Percentiles rank a stretch among this genome's conserved stretches.
Conservation (phyloP, 2,329 filamentous ascomycete genomes). For the Thielaviopsis punctulata region DNA sequence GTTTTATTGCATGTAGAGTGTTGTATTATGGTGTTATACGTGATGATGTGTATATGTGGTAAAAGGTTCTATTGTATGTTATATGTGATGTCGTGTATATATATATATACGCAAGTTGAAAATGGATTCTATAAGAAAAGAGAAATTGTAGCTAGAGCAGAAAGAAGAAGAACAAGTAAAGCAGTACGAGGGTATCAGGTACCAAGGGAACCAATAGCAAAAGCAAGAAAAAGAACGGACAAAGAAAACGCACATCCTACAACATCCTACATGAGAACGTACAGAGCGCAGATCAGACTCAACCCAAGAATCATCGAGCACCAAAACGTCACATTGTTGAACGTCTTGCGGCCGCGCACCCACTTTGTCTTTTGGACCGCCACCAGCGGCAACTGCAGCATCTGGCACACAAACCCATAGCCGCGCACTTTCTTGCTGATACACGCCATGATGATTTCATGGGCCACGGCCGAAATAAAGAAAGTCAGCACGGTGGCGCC, state of each 20-base stretch:
- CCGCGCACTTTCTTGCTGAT: slow-evolving; percentile 94
- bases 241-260: not conserved
- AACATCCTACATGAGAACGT: slow-evolving; percentile 28
- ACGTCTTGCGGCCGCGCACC: slow-evolving; percentile 54
- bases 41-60: not conserved
- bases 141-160: not conserved
- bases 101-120: not conserved
- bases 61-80: too few relatives aligned
- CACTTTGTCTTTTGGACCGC: slow-evolving; percentile 67
- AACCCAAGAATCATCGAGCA: slow-evolving; percentile 77
- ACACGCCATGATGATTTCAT: slow-evolving; percentile 93
- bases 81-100: not conserved
- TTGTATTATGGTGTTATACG: not conserved
- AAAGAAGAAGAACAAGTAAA: not conserved
- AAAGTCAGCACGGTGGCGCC: slow-evolving; percentile 83
- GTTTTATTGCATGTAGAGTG: not conserved
- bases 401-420: slow-evolving; percentile 87
- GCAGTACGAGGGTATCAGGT: not conserved
- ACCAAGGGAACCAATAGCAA: too few relatives aligned
- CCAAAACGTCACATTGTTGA: slow-evolving; percentile 89
- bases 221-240: not conserved
- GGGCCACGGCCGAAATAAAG: slow-evolving; percentile 70
- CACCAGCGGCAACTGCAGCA: slow-evolving; percentile 94
- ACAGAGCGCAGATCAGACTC: slow-evolving; percentile 49
- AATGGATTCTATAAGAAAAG: not conserved